Percentiles rank a stretch among this genome's conserved stretches.
These are phyloP conservation scores for Solanum lycopersicoides DNA, from an alignment of 257 asterid genomes.

Conservation along the genomic window DNA sequence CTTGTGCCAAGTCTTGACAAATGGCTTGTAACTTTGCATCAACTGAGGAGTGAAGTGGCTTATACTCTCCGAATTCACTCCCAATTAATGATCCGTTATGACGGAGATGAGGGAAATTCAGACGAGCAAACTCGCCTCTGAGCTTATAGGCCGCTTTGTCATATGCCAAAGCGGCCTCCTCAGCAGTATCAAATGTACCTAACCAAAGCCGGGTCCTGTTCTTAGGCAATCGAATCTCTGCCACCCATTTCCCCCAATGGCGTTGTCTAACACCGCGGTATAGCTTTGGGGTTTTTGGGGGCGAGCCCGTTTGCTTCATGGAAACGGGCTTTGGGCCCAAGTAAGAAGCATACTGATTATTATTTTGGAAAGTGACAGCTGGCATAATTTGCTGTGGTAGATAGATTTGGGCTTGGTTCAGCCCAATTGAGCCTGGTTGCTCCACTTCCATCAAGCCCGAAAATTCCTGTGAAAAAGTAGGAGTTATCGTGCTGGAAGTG, in stretches of 20 bases:
- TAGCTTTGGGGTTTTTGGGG: slow-evolving; percentile 7
- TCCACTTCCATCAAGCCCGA: slow-evolving; percentile 7
- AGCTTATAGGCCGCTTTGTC: slow-evolving; percentile 66
- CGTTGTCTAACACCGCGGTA: slow-evolving; percentile 16
- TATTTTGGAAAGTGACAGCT: background rate
- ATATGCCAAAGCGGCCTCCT: slow-evolving; percentile 10
- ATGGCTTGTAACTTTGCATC: slow-evolving; percentile 77
- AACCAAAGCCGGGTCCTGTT: slow-evolving; percentile 7
- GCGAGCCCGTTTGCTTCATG: slow-evolving; percentile 47
- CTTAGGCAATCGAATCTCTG: slow-evolving; percentile 14
- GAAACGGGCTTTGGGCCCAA: slow-evolving; percentile 44
- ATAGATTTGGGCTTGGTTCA: slow-evolving; percentile 32
- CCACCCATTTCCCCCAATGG: slow-evolving; percentile 21
- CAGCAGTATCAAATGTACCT: slow-evolving; percentile 9
- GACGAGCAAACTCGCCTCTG: slow-evolving; percentile 74
- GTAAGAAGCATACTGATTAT: slow-evolving; percentile 1
- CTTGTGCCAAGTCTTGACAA: slow-evolving; percentile 65
- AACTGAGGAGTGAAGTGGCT: slow-evolving; percentile 79
- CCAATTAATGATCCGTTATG: slow-evolving; percentile 63
- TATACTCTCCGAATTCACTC: slow-evolving; percentile 73
- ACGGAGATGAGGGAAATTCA: slow-evolving; percentile 83
- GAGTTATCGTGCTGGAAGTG: background rate
- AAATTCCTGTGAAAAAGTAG: background rate
- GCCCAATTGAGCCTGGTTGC: slow-evolving; percentile 24
- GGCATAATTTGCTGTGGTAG: slow-evolving; percentile 2